Base-by-base conservation (phyloP, 2,329 filamentous ascomycete species). In the Thielaviopsis populi region DNA sequence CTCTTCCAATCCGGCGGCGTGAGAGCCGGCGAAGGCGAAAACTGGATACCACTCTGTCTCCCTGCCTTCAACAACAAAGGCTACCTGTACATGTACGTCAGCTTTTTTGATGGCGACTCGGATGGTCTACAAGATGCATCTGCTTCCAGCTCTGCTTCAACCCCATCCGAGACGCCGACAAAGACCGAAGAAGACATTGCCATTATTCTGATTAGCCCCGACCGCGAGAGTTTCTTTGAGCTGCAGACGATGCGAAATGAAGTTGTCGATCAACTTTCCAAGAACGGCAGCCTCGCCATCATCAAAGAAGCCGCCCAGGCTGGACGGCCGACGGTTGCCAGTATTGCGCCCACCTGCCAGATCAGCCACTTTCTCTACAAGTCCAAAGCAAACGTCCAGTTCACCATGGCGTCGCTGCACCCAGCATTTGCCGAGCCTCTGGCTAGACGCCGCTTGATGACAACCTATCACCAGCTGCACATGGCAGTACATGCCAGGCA, bases 61-160 rank as follows among this genome's bases (percentile, higher is more conserved):
- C 95, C 94, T 0, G 92, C 91, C 4, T 99, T 99, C 76, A 99
- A 99, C 76, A 97, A 90, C 73, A 88, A 86, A 61, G 95, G 94
- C 30, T 99, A 95, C 72, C 80, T 99, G 1, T 96, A 99, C 77
- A 97, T 99, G 91, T 99, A 97, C 71, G 94, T 99, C 72, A 96
- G 89, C 77, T 99, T 97, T 73, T 82, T 99, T 67, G 85, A 89
- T 69, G 78, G 83, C 43, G 77, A 2, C 63, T 79, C 53, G 74
- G 61, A 60, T 19, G 22, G 56, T 13, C 19, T 17, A 10, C 15
- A 37, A 30, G 59, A 41, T n/a, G 59, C 27, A 1, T n/a, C 13
- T 56, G 19, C 24, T 30, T 33, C 53, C 8, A 42, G 22, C 46
- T 42, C 59, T 37, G 11, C 27, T 13, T 3, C 22, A 54, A 27